A percentile compares a stretch with the other conserved stretches of the same genome.
Evolutionary conservation across 306 rosid species (phyloP).

Genomic region (Fragaria vesca): DNA sequence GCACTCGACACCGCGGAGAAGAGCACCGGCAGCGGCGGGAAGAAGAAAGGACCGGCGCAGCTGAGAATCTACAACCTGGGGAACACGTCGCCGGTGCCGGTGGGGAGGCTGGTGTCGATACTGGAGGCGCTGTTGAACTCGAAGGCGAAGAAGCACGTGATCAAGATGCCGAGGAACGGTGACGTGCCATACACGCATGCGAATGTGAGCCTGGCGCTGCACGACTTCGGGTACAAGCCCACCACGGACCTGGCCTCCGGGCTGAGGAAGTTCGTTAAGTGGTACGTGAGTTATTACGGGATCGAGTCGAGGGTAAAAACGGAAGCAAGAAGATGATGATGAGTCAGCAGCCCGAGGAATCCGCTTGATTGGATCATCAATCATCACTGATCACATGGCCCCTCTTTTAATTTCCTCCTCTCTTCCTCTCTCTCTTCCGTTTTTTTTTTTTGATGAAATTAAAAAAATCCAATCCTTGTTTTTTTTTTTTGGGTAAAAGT

Average conservation of each 20-base stretch:
- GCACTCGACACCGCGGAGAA: constrained; percentile 74
- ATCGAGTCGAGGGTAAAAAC: constrained; percentile 55
- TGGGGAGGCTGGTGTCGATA: constrained; percentile 64
- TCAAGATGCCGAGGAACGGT: constrained; percentile 85
- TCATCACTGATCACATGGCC: constrained; percentile 28
- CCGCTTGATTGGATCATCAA: constrained; percentile 47
- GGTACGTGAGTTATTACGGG: constrained; percentile 87
- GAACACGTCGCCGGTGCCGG: constrained; percentile 86
- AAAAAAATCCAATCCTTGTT: neutral
- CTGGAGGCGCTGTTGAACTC: constrained; percentile 46
- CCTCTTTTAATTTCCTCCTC: neutral
- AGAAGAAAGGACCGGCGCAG: constrained; percentile 66
- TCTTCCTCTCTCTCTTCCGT: neutral
- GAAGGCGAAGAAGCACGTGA: constrained; percentile 70
- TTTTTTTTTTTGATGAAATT: constrained; percentile 2
- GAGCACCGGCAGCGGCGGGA: constrained; percentile 82
- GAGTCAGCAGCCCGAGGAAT: constrained; percentile 44
- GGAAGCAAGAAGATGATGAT: constrained; percentile 28
- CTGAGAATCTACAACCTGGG: constrained; percentile 74
- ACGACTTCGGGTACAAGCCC: constrained; percentile 71
- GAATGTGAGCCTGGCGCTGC: constrained; percentile 65
- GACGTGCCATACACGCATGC: constrained; percentile 94
- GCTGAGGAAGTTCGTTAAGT: constrained; percentile 77
- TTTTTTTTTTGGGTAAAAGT: neutral
- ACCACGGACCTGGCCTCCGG: constrained; percentile 72